These are phyloP conservation scores for Hordeum vulgare DNA, from an alignment of 176 grass and related monocot species.

Conservation along the genomic window DNA sequence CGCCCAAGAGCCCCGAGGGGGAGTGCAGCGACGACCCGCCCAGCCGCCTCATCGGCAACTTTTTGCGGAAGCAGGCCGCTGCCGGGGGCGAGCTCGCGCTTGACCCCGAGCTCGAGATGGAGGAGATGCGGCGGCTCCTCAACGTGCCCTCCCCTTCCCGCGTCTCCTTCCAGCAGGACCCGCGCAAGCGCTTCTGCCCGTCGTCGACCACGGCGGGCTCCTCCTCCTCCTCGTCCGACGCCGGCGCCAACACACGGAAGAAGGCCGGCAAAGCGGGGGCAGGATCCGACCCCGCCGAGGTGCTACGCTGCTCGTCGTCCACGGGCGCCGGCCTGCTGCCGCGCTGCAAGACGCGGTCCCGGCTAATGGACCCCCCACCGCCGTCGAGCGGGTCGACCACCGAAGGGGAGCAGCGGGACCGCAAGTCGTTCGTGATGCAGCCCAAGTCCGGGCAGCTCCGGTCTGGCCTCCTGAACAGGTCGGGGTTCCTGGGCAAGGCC, in stretches of 20 bases:
- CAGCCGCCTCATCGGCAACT: constrained; percentile 60
- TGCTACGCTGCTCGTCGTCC: constrained; percentile 65
- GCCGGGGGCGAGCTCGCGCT: constrained; percentile 48
- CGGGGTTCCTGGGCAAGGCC: constrained; percentile 32
- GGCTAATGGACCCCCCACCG: constrained; percentile 66
- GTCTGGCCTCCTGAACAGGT: constrained; percentile 37
- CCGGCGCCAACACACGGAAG: constrained; percentile 14
- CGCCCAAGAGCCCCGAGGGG: neutral
- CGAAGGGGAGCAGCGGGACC: neutral
- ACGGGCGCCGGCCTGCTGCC: constrained; percentile 23
- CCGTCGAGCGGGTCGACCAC: neutral
- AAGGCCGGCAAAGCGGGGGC: neutral
- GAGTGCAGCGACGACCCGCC: constrained; percentile 70
- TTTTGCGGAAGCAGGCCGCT: constrained; percentile 60
- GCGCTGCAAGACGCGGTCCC: constrained; percentile 63
- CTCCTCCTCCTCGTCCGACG: constrained; percentile 6
- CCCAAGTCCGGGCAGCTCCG: constrained; percentile 56
- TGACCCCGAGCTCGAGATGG: constrained; percentile 67
- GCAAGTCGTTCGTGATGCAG: constrained; percentile 35
- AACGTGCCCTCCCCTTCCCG: constrained; percentile 24
- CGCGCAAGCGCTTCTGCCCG: constrained; percentile 16
- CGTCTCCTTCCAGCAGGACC: constrained; percentile 60
- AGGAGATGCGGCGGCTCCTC: constrained; percentile 37
- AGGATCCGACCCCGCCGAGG: constrained; percentile 27
- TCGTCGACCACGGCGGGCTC: constrained; percentile 33